Evolutionary conservation across 164 flowering plant genomes (phyloP), one percentile per base, ranked within the genome.

Genomic region (Annona squamosa): DNA sequence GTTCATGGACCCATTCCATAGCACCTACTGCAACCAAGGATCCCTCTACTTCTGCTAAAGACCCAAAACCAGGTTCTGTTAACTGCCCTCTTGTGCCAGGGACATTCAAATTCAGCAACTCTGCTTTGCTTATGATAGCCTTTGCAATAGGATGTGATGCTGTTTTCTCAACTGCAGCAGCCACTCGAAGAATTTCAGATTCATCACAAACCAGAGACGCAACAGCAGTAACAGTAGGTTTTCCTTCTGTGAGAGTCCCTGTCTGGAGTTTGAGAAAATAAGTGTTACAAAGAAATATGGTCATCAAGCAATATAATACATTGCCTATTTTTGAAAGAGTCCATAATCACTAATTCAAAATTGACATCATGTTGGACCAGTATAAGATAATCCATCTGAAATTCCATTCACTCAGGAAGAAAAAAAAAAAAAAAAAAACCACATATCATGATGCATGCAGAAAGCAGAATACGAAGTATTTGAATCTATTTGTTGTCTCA

Each of bases 101-200:
- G 69, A 89, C 76, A 46, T 80, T 62, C 84, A 92, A 82, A 69
- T 84, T 82, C 79, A 91, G 72, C 12, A 87, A 82, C 74, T 91
- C 93, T 69, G 99, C 97, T 83, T 86, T 86, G 16, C 74, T 78
- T 73, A 90, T 59, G 73, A 94, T 92, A 68, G 97, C 97, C 73
- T 84, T 92, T 65, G 97, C 99, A 73, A 94, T 86, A 69, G 99
- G 99, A 82, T 92, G 99, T 37, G 85, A 81, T 63, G 97, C 93
- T 72, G 94, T 92, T 85, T 84, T 94, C 84, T 94, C 98, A 79
- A 94, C 97, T 47, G 98, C 98, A 76, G 97, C 97, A 83, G 99
- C 95, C 70, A 94, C 73, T 72, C 76, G 83, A 67, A 94, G 87
- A 77, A 94, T 85, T 74, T 94, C 95, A 43, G 85, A 74, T 75